phyloP scores from a whole-genome alignment of 768 basidiomycete species.

The Heimioporus sp. region DNA sequence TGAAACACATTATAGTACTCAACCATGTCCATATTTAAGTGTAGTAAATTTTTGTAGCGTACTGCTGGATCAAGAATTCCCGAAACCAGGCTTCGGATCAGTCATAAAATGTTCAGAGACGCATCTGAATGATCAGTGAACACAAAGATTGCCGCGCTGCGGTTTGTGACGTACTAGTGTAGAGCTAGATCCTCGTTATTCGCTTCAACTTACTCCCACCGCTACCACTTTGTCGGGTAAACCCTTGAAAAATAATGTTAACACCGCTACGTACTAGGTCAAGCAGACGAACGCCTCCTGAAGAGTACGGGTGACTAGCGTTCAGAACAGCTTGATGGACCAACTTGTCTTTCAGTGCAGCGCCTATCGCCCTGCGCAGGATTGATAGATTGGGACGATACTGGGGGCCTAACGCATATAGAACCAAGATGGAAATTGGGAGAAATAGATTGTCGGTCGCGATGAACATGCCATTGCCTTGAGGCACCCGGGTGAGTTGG shows the following conservation, averaged over 20 bases:
- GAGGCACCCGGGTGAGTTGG: no score
- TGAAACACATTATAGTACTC: background rate
- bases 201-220: slow-evolving; percentile 12
- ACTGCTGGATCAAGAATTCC: slow-evolving; percentile 13
- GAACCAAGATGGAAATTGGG: no score
- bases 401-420: no score
- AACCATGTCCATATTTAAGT: slow-evolving; percentile 2
- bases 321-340: no score
- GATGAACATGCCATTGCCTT: no score
- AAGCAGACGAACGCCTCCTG: slow-evolving; percentile 7
- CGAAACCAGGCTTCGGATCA: slow-evolving; percentile 20
- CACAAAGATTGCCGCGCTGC: background rate
- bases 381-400: no score
- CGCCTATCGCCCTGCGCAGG: no score
- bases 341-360: no score
- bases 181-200: slow-evolving; percentile 9
- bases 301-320: slow-evolving; percentile 1
- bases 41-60: slow-evolving; percentile 4
- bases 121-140: slow-evolving; percentile 15
- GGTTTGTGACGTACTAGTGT: background rate
- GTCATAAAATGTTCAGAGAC: slow-evolving; percentile 7
- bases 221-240: slow-evolving; percentile 5
- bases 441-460: no score
- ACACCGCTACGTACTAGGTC: slow-evolving; percentile 11
- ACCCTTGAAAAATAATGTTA: slow-evolving; percentile 12